phyloP scores from a whole-genome alignment of 169 alveolate genomes.

The Cryptosporidium baileyi region DNA sequence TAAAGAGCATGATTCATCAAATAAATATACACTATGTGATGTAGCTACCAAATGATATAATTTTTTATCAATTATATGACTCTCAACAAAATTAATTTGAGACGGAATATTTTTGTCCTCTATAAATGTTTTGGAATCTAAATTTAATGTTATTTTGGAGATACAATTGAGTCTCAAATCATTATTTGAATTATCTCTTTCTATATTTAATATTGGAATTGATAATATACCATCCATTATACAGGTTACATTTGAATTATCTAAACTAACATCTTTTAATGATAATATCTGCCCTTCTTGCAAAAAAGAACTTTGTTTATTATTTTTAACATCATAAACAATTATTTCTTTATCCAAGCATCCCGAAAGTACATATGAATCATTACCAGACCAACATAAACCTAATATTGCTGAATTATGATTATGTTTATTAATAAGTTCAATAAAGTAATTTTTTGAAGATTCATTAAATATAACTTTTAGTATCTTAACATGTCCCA shows the following conservation, averaged over 20 bases:
- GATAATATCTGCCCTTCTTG: constrained; percentile 57
- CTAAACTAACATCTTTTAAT: not conserved
- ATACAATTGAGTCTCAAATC: constrained; percentile 5
- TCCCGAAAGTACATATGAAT: constrained; percentile 46
- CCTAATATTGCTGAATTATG: constrained; percentile 66
- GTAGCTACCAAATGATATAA: constrained; percentile 36
- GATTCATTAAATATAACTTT: not conserved
- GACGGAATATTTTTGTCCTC: not conserved
- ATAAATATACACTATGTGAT: not conserved
- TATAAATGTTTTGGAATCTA: too few relatives aligned
- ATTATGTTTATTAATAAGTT: not conserved
- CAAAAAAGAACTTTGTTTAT: not conserved
- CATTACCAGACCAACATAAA: constrained; percentile 35
- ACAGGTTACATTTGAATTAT: constrained; percentile 8
- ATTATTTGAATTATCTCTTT: not conserved
- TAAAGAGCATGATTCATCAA: constrained; percentile 14
- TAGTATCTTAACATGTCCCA: constrained; percentile 2
- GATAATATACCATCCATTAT: constrained; percentile 32
- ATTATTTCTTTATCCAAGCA: constrained; percentile 48
- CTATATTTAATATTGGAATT: constrained; percentile 22
- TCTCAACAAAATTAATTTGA: constrained; percentile 14
- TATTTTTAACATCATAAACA: not conserved
- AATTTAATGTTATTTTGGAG: not conserved
- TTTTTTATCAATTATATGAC: not conserved
- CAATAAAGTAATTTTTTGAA: not conserved